These are phyloP conservation scores for Plasmodium coatneyi DNA, from an alignment of 169 alveolate genomes.

Conservation along the genomic window DNA sequence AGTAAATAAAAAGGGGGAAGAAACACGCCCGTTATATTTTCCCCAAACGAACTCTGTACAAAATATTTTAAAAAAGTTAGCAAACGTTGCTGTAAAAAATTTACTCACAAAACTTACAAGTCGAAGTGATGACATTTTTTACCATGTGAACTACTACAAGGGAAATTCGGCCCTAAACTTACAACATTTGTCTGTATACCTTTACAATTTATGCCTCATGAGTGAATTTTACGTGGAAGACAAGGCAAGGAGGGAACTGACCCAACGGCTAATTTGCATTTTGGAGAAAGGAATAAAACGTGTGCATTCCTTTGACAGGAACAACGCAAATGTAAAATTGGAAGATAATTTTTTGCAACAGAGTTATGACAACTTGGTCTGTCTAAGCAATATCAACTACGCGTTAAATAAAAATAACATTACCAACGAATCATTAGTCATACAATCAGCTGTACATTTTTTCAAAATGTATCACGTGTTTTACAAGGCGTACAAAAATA, in stretches of 20 bases:
- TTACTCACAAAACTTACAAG: slow-evolving; percentile 19
- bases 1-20: neutral
- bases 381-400: slow-evolving; percentile 69
- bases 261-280: neutral
- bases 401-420: slow-evolving; percentile 60
- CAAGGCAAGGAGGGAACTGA: neutral
- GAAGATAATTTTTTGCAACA: slow-evolving; percentile 21
- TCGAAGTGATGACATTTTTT: neutral
- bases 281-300: slow-evolving; percentile 27
- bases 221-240: neutral
- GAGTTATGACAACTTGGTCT: slow-evolving; percentile 35
- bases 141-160: neutral
- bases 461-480: slow-evolving; percentile 34
- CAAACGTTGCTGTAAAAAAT: slow-evolving; percentile 12
- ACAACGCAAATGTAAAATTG: slow-evolving; percentile 2
- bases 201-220: slow-evolving; percentile 43
- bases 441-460: slow-evolving; percentile 33
- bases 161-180: slow-evolving; percentile 27
- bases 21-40: neutral
- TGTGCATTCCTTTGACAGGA: slow-evolving; percentile 13
- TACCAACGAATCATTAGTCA: slow-evolving; percentile 17
- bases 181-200: slow-evolving; percentile 46
- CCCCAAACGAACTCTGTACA: neutral
- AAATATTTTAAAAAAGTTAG: slow-evolving; percentile 31
- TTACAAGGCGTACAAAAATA: slow-evolving; percentile 12